Evolutionary conservation across 1,284 basidiomycete species (phyloP), one percentile per base, ranked within the genome.

Genomic region (Chiua sp.): DNA sequence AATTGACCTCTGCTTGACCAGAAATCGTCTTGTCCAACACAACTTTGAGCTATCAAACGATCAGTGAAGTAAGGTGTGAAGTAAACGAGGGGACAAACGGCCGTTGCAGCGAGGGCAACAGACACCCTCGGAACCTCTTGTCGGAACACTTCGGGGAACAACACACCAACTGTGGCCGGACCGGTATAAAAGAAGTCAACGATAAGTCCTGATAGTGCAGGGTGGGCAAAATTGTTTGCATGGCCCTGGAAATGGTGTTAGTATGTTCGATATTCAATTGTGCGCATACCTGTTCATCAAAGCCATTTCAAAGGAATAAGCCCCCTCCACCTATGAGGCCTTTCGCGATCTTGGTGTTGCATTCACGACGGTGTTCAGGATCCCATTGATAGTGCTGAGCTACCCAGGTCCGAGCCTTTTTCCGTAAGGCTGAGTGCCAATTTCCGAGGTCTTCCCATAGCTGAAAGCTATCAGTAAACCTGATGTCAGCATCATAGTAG

Each of bases 361-460:
- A 7, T 1, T 47, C 11, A 0, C 1, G 8, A 3, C 18, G 18
- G 23, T 61, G 57, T 23, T 61, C 15, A 1, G 56, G 26, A 28
- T 60, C 53, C 63, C 58, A 64, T n/a, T 54, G 8, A 12, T 64
- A 64, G 7, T 23, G 7, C 7, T 65, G 47, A 0, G 7, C 20
- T 18, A 61, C 33, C 4, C 26, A 61, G 0, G 18, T 35, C 4
- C 10, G 16, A 3, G 59, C 63, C 12, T 61, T 65, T 15, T 61
- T 65, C 15, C 23, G 50, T 6, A 65, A 16, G 16, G 28, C 13
- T 0, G 62, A 65, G 1, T 11, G 44, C 63, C 56, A 61, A 8
- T 22, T 65, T 2, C 56, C 13, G 0, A 64, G 51, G 32, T 64
- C 61, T 12, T 63, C 55, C 58, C 55, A 64, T 5, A 64, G 22